phyloP scores from a whole-genome alignment of 2,329 filamentous ascomycete genomes.

The Ustulina deusta region DNA sequence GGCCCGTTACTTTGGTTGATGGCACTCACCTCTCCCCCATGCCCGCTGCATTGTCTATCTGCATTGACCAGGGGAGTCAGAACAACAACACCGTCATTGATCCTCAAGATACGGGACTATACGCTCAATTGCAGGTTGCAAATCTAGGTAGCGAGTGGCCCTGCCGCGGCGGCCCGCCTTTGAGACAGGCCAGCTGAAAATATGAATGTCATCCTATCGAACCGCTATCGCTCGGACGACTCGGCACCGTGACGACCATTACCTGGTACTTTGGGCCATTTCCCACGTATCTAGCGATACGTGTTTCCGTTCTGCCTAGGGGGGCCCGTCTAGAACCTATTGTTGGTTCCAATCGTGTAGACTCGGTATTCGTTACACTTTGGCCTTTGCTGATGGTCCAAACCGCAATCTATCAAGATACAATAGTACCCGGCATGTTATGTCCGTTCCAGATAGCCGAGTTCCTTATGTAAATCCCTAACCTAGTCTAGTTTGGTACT shows the following conservation, averaged over 20 bases:
- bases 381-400: not conserved
- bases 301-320: not conserved
- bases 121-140: slow-evolving; percentile 6
- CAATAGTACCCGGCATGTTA: slow-evolving; percentile 34
- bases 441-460: slow-evolving; percentile 32
- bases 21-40: slow-evolving; percentile 7
- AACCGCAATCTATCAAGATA: slow-evolving; percentile 8
- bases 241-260: slow-evolving; percentile 4
- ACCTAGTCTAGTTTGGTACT: not conserved
- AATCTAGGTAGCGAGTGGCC: slow-evolving; percentile 14
- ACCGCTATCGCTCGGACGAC: not conserved
- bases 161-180: slow-evolving; percentile 8
- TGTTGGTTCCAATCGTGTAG: slow-evolving; percentile 11
- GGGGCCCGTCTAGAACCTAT: not conserved
- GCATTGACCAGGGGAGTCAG: slow-evolving; percentile 15
- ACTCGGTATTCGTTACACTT: slow-evolving; percentile 14
- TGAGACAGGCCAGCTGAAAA: slow-evolving; percentile 17
- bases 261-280: slow-evolving; percentile 1
- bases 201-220: slow-evolving; percentile 2
- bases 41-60: slow-evolving; percentile 10
- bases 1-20: slow-evolving; percentile 10
- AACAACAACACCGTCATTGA: slow-evolving; percentile 10
- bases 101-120: slow-evolving; percentile 17
- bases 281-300: not conserved
- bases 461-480: slow-evolving; percentile 15